These are phyloP conservation scores for Trichoderma endophyticum DNA, from an alignment of 2,329 filamentous ascomycete genomes.

Conservation along the genomic window DNA sequence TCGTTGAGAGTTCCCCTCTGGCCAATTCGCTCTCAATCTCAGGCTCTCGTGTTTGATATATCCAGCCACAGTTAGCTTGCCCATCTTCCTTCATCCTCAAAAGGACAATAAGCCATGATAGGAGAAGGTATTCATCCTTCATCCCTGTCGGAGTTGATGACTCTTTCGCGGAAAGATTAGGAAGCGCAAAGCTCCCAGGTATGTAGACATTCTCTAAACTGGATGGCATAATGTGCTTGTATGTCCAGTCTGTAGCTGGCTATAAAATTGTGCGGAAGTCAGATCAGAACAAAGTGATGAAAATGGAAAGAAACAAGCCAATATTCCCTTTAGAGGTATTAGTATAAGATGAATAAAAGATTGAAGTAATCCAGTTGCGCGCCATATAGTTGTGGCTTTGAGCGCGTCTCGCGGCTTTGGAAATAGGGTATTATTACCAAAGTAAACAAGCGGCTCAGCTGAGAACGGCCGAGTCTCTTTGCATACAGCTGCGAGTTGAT, in stretches of 20 bases:
- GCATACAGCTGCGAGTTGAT: neutral
- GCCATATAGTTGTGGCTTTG: neutral
- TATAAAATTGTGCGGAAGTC: neutral
- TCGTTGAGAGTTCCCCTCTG: neutral
- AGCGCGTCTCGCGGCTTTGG: neutral
- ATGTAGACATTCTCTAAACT: neutral
- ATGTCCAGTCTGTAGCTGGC: neutral
- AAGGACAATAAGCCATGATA: slow-evolving; percentile 45
- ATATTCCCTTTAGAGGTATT: neutral
- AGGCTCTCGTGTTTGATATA: neutral
- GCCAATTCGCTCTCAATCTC: neutral
- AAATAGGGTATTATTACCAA: neutral
- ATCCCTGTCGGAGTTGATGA: neutral
- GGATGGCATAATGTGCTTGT: neutral
- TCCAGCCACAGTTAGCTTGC: slow-evolving; percentile 35
- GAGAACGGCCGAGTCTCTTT: neutral
- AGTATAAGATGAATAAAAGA: neutral
- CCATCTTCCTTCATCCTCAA: slow-evolving; percentile 40
- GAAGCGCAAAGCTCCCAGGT: neutral
- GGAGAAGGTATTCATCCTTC: slow-evolving; percentile 37
- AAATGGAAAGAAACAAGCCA: neutral
- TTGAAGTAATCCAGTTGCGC: neutral
- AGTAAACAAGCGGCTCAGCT: neutral
- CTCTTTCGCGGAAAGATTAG: neutral
- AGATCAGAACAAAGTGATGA: neutral